These are phyloP conservation scores for Paradendryphiella salina DNA, from an alignment of 2,329 filamentous ascomycete species.

Conservation along the genomic window DNA sequence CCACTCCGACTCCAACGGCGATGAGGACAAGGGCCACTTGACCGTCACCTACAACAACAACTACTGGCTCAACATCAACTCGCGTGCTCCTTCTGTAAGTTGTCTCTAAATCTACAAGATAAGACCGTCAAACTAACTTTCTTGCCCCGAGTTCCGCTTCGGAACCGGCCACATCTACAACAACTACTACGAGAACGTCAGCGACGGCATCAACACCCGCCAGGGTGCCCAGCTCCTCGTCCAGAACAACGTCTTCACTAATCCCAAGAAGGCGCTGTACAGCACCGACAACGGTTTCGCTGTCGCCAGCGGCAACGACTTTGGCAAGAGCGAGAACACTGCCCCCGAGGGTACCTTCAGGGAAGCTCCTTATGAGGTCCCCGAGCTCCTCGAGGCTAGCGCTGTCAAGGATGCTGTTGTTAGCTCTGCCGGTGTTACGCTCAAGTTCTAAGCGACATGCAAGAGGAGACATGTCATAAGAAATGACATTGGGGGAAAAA, in stretches of 20 bases:
- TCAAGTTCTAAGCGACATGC: conserved; percentile 29
- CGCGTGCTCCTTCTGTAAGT: conserved; percentile 63
- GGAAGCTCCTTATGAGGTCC: conserved; percentile 40
- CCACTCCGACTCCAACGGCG: conserved; percentile 62
- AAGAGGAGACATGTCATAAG: too few relatives aligned
- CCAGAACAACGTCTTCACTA: conserved; percentile 48
- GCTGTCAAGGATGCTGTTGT: conserved; percentile 48
- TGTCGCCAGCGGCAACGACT: conserved; percentile 46
- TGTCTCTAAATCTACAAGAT: too few relatives aligned
- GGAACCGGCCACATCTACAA: conserved; percentile 67
- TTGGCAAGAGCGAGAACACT: conserved; percentile 41
- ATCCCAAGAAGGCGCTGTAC: conserved; percentile 43
- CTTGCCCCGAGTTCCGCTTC: too few relatives aligned
- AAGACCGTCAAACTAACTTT: too few relatives aligned
- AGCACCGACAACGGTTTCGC: conserved; percentile 44
- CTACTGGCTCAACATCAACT: conserved; percentile 67
- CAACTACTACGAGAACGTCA: conserved; percentile 50
- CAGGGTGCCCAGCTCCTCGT: conserved; percentile 50
- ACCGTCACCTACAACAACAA: conserved; percentile 69
- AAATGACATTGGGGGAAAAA: too few relatives aligned
- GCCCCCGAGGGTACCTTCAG: conserved; percentile 42
- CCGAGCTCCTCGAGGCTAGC: conserved; percentile 39
- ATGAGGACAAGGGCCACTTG: conserved; percentile 64
- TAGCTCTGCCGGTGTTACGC: conserved; percentile 46
- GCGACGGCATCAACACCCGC: conserved; percentile 50